These are phyloP conservation scores for Mytilinidion resinicola DNA, from an alignment of 495 filamentous ascomycete genomes.

Conservation along the genomic window DNA sequence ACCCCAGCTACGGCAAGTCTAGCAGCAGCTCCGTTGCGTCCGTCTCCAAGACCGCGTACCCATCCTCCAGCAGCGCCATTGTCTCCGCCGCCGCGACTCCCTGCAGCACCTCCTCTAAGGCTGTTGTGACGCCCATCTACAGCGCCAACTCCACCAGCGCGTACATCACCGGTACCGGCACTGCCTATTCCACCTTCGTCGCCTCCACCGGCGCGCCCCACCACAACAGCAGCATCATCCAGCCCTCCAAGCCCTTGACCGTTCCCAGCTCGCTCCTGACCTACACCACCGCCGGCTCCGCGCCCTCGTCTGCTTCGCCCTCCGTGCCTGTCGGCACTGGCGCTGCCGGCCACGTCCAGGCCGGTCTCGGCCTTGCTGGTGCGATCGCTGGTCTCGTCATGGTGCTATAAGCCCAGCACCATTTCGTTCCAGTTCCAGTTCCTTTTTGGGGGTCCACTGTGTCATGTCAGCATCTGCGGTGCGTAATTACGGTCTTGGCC, in stretches of 20 bases:
- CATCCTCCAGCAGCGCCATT: constrained; percentile 21
- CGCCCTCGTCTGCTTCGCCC: constrained; percentile 4
- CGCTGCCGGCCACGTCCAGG: constrained; percentile 36
- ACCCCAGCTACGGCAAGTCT: constrained; percentile 26
- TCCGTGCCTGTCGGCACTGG: constrained; percentile 28
- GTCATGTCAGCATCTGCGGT: no score
- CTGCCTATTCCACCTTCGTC: constrained; percentile 15
- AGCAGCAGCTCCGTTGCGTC: background rate
- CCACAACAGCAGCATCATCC: constrained; percentile 25
- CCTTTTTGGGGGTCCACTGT: no score
- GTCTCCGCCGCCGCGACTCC: constrained; percentile 4
- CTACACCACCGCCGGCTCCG: constrained; percentile 11
- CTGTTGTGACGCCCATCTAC: background rate
- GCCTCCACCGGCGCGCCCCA: constrained; percentile 14
- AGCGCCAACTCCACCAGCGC: constrained; percentile 16
- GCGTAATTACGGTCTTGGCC: no score
- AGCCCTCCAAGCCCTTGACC: constrained; percentile 28
- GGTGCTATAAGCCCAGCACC: constrained; percentile 16
- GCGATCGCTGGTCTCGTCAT: constrained; percentile 37
- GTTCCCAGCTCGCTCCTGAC: constrained; percentile 30
- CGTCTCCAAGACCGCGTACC: constrained; percentile 13
- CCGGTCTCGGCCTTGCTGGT: constrained; percentile 43
- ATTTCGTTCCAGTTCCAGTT: no score
- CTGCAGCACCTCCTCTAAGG: background rate
- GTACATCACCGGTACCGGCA: constrained; percentile 16